Percentiles rank a stretch among this genome's conserved stretches.
Conservation (phyloP, 345 rosid species). For the Anastatica hierochuntica region DNA sequence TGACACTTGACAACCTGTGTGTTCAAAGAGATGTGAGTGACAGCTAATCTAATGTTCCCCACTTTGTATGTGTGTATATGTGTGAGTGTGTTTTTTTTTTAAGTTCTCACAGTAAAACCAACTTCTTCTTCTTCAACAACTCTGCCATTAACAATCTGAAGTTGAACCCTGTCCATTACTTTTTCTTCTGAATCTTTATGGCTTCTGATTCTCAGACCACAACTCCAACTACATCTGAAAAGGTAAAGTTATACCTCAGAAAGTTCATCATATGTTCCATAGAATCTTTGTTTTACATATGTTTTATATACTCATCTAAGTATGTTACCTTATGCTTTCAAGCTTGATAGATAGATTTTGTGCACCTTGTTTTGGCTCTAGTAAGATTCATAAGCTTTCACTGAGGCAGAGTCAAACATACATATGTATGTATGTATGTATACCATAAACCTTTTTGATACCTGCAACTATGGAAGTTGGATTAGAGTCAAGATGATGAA, state of each 20-base stretch:
- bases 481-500: not conserved
- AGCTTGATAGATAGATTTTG: constrained; percentile 1
- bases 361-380: not conserved
- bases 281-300: constrained; percentile 5
- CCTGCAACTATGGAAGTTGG: not conserved
- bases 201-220: constrained; percentile 22
- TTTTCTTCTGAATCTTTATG: too few relatives aligned
- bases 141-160: constrained; percentile 5
- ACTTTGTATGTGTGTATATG: constrained; percentile 20
- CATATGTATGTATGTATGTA: not conserved
- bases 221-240: constrained; percentile 15
- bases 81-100: not conserved
- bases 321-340: not conserved
- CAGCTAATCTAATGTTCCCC: constrained; percentile 30
- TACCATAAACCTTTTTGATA: not conserved
- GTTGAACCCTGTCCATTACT: constrained; percentile 28
- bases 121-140: constrained; percentile 13
- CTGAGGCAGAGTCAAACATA: not conserved
- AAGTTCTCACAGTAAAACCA: constrained; percentile 16
- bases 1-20: constrained; percentile 30
- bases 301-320: too few relatives aligned
- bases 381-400: not conserved
- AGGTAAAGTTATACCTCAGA: constrained; percentile 12
- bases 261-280: not conserved
- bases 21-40: constrained; percentile 14